Evolutionary conservation across 108 stramenopile genomes (phyloP), one percentile per base, ranked within the genome.

Genomic region (Mediolabrus comicus): DNA sequence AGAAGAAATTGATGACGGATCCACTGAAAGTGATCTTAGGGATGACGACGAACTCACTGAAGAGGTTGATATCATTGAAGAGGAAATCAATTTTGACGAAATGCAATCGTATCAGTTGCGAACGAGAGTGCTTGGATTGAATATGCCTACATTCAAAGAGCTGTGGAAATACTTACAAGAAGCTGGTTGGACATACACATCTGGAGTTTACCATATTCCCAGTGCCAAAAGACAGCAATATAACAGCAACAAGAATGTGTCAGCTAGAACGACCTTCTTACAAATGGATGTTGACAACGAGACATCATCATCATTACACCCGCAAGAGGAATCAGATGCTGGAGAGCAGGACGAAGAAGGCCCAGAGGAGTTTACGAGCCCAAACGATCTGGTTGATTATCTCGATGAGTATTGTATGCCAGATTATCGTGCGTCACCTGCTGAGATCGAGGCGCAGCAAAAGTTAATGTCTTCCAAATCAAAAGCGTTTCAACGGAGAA

Each of bases 341-440:
- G 46, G 65, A 26, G 22, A 38, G 28, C 61, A 63, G 30, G 60
- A 59, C 24, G 75, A 69, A 41, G 75, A 77, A 63, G 75, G 75
- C 43, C 75, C 75, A 16, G 68, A 69, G 24, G 38, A 49, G 14
- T 77, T 77, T 33, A 31, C 32, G 14, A 65, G 25, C 14, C 9
- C 68, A 5, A 77, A 77, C 61, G 68, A 77, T 8, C 26, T 77
- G 22, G 56, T 77, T 17, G 68, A 69, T 6, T 77, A 77, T 26
- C 67, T 77, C 25, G 75, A 77, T 59, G 66, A 77, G 51, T 77
- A 69, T 39, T 65, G 75, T 30, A 54, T 77, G 49, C 67, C 68
- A 11, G 62, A 77, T 60, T 53, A 57, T 57, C 32, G 39, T 26
- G 55, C 59, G 22, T 60, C 75, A 32, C 46, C 69, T 16, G 27